Evolutionary conservation across 345 rosid genomes (phyloP).

Genomic region (Aurinia saxatilis): DNA sequence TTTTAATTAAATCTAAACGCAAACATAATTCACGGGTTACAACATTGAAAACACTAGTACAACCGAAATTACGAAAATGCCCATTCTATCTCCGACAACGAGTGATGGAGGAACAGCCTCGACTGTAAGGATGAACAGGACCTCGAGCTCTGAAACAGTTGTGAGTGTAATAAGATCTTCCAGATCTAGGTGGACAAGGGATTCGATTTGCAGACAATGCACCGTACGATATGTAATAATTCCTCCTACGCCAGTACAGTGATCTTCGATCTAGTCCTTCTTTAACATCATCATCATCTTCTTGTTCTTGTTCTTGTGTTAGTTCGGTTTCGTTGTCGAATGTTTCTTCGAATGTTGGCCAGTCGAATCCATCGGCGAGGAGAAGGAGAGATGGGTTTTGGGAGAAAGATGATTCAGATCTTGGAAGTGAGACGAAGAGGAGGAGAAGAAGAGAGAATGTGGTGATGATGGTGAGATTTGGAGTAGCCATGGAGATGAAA

Average conservation of each 20-base stretch:
- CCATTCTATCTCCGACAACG: slow-evolving; percentile 66
- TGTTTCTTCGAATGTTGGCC: slow-evolving; percentile 31
- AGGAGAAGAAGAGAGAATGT: background rate
- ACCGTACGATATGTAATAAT: slow-evolving; percentile 82
- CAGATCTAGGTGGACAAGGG: slow-evolving; percentile 91
- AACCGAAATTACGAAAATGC: slow-evolving; percentile 14
- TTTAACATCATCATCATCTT: too few species aligned
- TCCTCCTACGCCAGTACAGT: slow-evolving; percentile 55
- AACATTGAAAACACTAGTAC: background rate
- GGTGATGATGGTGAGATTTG: background rate
- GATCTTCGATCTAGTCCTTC: slow-evolving; percentile 47
- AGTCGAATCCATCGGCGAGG: slow-evolving; percentile 38
- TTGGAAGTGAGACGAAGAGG: slow-evolving; percentile 7
- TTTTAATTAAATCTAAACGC: background rate
- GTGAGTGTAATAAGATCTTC: slow-evolving; percentile 86
- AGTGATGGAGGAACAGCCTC: slow-evolving; percentile 74
- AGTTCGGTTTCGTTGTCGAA: slow-evolving; percentile 11
- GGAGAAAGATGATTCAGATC: slow-evolving; percentile 18
- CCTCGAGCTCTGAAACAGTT: slow-evolving; percentile 61
- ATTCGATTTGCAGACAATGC: slow-evolving; percentile 76
- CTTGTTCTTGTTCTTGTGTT: too few species aligned
- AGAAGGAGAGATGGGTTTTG: slow-evolving; percentile 35
- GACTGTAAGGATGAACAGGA: slow-evolving; percentile 64
- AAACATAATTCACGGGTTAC: background rate
- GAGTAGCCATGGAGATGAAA: slow-evolving; percentile 20